Base-by-base conservation (phyloP, 768 basidiomycete species). In the Leccinellum rugosiceps region DNA sequence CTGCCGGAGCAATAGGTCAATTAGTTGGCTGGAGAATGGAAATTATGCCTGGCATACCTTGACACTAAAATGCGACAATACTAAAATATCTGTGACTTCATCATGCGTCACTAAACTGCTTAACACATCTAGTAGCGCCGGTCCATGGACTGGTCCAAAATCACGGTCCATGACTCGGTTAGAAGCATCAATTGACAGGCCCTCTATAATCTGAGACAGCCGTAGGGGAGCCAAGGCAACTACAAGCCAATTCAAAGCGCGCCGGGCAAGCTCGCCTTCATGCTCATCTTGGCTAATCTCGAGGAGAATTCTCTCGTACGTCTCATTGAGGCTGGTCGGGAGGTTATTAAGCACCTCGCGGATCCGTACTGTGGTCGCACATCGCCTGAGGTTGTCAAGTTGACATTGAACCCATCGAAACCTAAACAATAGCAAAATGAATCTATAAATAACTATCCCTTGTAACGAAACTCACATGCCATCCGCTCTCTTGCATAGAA, bases 361-460 rank as follows among this genome's bases (percentile, higher is more conserved):
- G 10, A 63, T 15, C 10, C 34, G 19, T 4, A 19, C 15, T 4
- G 21, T 0, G 9, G 63, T 54, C n/a, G 26, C 2, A 7, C 62
- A 63, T 38, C 7, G 13, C 19, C 34, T 26, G 3, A 63, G 28
- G 0, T 2, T n/a, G 19, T 17, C 2, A 26, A 64, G 50, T 28
- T 64, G 63, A 44, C 62, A 64, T 11, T 64, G 56, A 10, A 50
- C 56, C 63, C 62, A 64, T 8, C 62, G 55, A 21, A 63, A 64
- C 63, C 63, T 60, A 6, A 9, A 21, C 3, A 19, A 19, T 2
- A 19, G n/a, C 34, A 35, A 35, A 1, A 35, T 17, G 17, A 0
- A 9, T 35, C 35, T 35, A 17, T 17, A 9, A 1, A 35, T 17
- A 35, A 0, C 7, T 35, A 35, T 3, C 17, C 15, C 0, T 3